phyloP scores from a whole-genome alignment of 2,329 filamentous ascomycete genomes.

The Fusarium ramigenum region DNA sequence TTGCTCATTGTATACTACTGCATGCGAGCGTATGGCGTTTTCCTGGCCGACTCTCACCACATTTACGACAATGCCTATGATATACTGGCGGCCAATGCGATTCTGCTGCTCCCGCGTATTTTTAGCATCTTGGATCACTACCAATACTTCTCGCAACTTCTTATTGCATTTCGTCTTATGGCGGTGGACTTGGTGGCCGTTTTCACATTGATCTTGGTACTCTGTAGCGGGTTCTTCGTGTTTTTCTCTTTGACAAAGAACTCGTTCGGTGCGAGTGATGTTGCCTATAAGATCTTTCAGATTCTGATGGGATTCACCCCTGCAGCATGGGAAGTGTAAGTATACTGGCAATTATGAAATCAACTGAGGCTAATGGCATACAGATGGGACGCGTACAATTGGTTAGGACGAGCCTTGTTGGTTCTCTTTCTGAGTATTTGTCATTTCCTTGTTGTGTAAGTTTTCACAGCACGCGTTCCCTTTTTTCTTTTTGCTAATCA shows the following conservation, averaged over 20 bases:
- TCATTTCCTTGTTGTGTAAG: slow-evolving; percentile 88
- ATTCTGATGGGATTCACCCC: slow-evolving; percentile 96
- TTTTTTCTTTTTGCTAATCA: slow-evolving; percentile 2
- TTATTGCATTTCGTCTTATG: slow-evolving; percentile 96
- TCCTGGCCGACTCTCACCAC: slow-evolving; percentile 77
- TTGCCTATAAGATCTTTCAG: slow-evolving; percentile 93
- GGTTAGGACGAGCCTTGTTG: slow-evolving; percentile 78
- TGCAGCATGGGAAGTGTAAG: slow-evolving; percentile 88
- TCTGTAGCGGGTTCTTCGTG: slow-evolving; percentile 94
- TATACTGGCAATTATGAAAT: slow-evolving; percentile 13
- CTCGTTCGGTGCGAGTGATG: slow-evolving; percentile 73
- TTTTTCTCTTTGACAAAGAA: slow-evolving; percentile 87
- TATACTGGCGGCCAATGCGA: slow-evolving; percentile 89
- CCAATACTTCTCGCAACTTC: slow-evolving; percentile 92
- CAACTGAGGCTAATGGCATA: slow-evolving; percentile 18
- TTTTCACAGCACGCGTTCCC: slow-evolving; percentile 3
- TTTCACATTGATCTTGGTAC: slow-evolving; percentile 83
- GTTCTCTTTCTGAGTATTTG: slow-evolving; percentile 90
- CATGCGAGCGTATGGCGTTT: slow-evolving; percentile 86
- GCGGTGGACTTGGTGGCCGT: slow-evolving; percentile 88
- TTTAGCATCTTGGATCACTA: slow-evolving; percentile 96
- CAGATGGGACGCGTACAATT: slow-evolving; percentile 77
- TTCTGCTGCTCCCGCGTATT: slow-evolving; percentile 87
- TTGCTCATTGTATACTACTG: slow-evolving; percentile 90
- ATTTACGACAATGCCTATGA: slow-evolving; percentile 91